Conservation (phyloP, 306 rosid species). For the Trichosanthes cucumerina region DNA sequence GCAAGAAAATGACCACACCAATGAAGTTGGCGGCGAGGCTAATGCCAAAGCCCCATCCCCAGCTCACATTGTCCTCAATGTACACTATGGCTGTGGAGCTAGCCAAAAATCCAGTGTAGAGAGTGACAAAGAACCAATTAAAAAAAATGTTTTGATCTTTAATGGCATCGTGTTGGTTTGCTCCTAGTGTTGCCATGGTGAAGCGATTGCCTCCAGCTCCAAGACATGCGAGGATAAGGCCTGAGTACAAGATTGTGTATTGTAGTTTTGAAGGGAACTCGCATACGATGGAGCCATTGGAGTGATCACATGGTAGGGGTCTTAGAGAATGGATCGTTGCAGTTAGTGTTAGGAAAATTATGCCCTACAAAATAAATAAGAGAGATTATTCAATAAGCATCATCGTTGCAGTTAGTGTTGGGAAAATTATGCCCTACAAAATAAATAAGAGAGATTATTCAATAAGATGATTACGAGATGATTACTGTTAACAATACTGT, state of each 20-base stretch:
- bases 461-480: too few species aligned
- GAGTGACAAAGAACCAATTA: slow-evolving; percentile 28
- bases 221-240: slow-evolving; percentile 15
- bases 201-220: slow-evolving; percentile 34
- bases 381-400: too few species aligned
- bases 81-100: slow-evolving; percentile 25
- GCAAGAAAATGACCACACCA: slow-evolving; percentile 9
- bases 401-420: too few species aligned
- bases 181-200: slow-evolving; percentile 33
- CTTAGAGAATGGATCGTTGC: slow-evolving; percentile 16
- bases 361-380: slow-evolving; percentile 14
- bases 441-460: too few species aligned
- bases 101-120: slow-evolving; percentile 15
- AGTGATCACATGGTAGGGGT: slow-evolving; percentile 15
- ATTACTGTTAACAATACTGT: too few species aligned
- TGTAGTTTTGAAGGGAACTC: slow-evolving; percentile 24
- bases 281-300: not conserved
- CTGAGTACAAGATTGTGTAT: slow-evolving; percentile 17
- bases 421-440: too few species aligned
- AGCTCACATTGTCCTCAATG: slow-evolving; percentile 27
- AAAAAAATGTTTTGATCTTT: slow-evolving; percentile 22
- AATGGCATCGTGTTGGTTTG: slow-evolving; percentile 18
- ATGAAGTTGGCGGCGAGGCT: not conserved
- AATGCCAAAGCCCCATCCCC: slow-evolving; percentile 32
- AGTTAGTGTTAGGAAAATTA: slow-evolving; percentile 17